Conservation (phyloP, 108 stramenopile species). For the Skeletonema potamos region DNA sequence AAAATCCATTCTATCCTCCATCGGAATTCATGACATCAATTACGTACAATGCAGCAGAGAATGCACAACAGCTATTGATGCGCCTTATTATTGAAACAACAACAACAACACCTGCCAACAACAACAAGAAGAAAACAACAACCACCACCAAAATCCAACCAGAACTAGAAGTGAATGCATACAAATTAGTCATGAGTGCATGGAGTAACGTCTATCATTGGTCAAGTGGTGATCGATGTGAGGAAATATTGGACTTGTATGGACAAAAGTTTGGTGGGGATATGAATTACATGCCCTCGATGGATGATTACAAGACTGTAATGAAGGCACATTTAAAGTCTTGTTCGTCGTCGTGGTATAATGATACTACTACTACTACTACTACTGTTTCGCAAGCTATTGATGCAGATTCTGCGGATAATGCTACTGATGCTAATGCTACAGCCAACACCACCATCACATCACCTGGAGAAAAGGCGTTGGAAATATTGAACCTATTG, state of each 20-base stretch:
- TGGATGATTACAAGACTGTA: constrained; percentile 38
- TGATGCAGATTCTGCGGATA: too few relatives aligned
- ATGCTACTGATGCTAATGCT: too few relatives aligned
- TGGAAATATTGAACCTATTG: constrained; percentile 20
- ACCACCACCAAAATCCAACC: constrained; percentile 5
- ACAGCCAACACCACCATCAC: neutral
- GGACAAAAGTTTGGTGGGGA: constrained; percentile 45
- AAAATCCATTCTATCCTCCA: constrained; percentile 31
- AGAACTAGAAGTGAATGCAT: constrained; percentile 22
- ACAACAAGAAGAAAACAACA: too few relatives aligned
- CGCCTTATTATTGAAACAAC: constrained; percentile 14
- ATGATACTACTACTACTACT: too few relatives aligned
- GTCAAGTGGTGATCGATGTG: constrained; percentile 24
- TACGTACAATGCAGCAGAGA: constrained; percentile 14
- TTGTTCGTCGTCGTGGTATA: constrained; percentile 20
- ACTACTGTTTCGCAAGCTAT: neutral
- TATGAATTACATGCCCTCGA: constrained; percentile 26
- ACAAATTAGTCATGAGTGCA: constrained; percentile 29
- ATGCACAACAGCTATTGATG: neutral
- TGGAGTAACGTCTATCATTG: constrained; percentile 24
- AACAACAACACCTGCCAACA: neutral
- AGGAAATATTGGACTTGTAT: constrained; percentile 30
- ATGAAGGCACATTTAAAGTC: constrained; percentile 25
- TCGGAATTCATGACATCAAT: constrained; percentile 13
- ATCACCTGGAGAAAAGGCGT: constrained; percentile 38